Percentiles rank a stretch among this genome's conserved stretches.
These are phyloP conservation scores for Penicillium lividum DNA, from an alignment of 495 filamentous ascomycete genomes.

Conservation along the genomic window DNA sequence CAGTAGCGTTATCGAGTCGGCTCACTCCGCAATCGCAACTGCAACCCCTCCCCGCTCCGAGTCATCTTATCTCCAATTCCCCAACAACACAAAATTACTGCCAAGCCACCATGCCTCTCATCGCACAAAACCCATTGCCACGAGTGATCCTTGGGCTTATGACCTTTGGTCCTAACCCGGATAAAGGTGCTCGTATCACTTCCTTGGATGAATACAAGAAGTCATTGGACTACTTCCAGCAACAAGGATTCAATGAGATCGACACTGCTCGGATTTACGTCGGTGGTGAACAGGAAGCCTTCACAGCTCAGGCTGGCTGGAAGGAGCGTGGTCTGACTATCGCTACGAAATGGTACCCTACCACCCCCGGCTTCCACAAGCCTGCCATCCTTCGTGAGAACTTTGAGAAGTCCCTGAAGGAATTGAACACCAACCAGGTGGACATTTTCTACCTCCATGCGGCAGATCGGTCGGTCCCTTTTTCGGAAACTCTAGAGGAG, in stretches of 20 bases:
- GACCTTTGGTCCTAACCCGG: slow-evolving; percentile 57
- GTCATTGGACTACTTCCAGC: slow-evolving; percentile 68
- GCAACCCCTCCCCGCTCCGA: slow-evolving; percentile 19
- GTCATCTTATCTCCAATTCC: background rate
- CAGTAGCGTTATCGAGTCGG: slow-evolving; percentile 1
- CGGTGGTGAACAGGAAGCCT: slow-evolving; percentile 76
- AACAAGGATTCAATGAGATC: slow-evolving; percentile 73
- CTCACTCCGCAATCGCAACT: background rate
- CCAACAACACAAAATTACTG: background rate
- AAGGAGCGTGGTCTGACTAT: slow-evolving; percentile 78
- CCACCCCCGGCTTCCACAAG: slow-evolving; percentile 56
- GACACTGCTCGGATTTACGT: slow-evolving; percentile 80
- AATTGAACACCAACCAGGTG: slow-evolving; percentile 72
- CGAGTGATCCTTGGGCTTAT: slow-evolving; percentile 62
- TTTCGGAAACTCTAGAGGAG: slow-evolving; percentile 74
- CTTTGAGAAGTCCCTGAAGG: slow-evolving; percentile 64
- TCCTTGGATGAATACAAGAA: slow-evolving; percentile 63
- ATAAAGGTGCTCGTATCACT: slow-evolving; percentile 68
- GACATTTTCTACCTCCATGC: slow-evolving; percentile 92
- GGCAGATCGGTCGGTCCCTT: slow-evolving; percentile 74
- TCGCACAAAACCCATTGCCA: slow-evolving; percentile 50
- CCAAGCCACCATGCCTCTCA: slow-evolving; percentile 52
- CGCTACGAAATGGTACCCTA: slow-evolving; percentile 83
- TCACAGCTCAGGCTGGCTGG: slow-evolving; percentile 74
- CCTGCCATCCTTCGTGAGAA: slow-evolving; percentile 60